Conservation (phyloP, 345 rosid genomes). For the Eucalyptus pauciflora region DNA sequence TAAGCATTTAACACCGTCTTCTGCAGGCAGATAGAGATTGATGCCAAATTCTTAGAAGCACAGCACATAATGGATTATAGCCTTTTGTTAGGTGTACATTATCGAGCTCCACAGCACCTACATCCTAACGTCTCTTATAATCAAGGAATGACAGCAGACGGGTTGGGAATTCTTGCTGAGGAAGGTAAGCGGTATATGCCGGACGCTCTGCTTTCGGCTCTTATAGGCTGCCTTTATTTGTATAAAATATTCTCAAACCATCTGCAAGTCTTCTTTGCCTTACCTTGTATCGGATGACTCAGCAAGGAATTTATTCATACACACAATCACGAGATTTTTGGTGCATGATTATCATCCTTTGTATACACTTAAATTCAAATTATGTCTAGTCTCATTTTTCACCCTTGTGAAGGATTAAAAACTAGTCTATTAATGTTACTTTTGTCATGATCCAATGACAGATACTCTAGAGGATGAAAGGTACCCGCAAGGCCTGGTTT, state of each 20-base stretch:
- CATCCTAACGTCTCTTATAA: conserved; percentile 29
- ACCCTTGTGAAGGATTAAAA: neutral
- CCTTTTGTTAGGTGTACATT: conserved; percentile 95
- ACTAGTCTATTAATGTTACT: neutral
- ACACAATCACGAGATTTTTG: neutral
- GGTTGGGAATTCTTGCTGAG: conserved; percentile 78
- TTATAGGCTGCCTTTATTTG: neutral
- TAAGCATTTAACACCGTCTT: neutral
- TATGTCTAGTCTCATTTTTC: neutral
- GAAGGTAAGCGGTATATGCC: conserved; percentile 38
- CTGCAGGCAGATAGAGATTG: conserved; percentile 79
- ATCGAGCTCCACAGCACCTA: conserved; percentile 92
- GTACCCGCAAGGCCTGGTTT: conserved; percentile 87
- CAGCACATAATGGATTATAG: conserved; percentile 97
- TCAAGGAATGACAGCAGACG: conserved; percentile 37
- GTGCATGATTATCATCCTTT: neutral
- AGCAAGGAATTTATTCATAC: neutral
- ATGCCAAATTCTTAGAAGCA: conserved; percentile 72
- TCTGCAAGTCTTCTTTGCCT: neutral
- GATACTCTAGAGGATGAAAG: conserved; percentile 72
- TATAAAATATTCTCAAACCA: neutral
- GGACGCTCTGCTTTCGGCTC: neutral
- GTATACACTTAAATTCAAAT: neutral
- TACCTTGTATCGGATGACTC: neutral
- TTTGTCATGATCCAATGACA: neutral